Conservation (phyloP, 2,329 filamentous ascomycete species). For the Coleophoma cylindrospora region DNA sequence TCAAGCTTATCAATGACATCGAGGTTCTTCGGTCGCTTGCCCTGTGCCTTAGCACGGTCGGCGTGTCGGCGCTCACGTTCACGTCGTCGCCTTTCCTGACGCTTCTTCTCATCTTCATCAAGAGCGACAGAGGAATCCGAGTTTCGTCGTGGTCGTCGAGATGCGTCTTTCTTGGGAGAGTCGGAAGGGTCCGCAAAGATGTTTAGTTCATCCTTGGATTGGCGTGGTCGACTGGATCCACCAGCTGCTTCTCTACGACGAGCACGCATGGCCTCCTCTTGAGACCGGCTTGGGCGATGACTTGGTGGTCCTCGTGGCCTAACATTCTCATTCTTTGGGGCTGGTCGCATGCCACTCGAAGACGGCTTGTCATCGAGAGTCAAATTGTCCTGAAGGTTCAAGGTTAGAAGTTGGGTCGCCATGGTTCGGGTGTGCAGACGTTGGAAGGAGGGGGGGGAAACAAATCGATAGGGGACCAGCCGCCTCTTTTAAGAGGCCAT, state of each 20-base stretch:
- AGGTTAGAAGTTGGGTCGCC: slow-evolving; percentile 26
- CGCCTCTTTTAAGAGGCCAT: not conserved
- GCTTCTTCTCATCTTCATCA: slow-evolving; percentile 55
- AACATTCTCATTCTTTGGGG: slow-evolving; percentile 38
- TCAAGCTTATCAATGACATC: slow-evolving; percentile 97
- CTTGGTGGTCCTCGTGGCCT: slow-evolving; percentile 30
- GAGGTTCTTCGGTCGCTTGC: slow-evolving; percentile 40
- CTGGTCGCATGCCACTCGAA: slow-evolving; percentile 24
- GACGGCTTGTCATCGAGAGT: slow-evolving; percentile 56
- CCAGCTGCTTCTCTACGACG: slow-evolving; percentile 37
- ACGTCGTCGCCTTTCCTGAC: slow-evolving; percentile 47
- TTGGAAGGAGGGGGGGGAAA: not conserved
- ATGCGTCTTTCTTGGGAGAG: slow-evolving; percentile 30
- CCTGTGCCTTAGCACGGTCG: slow-evolving; percentile 26
- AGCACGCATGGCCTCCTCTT: slow-evolving; percentile 56
- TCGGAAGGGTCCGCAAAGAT: slow-evolving; percentile 30
- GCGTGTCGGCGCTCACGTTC: slow-evolving; percentile 42
- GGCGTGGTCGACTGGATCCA: slow-evolving; percentile 24
- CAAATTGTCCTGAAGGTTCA: slow-evolving; percentile 53
- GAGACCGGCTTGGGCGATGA: slow-evolving; percentile 61
- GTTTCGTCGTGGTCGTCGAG: slow-evolving; percentile 61
- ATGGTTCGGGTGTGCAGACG: slow-evolving; percentile 23
- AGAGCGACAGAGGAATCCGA: slow-evolving; percentile 70
- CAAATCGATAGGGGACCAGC: slow-evolving; percentile 17
- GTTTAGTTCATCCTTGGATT: slow-evolving; percentile 18